Evolutionary conservation across 352 stramenopile species (phyloP).

Genomic region (Pythium rhizo-oryzae): DNA sequence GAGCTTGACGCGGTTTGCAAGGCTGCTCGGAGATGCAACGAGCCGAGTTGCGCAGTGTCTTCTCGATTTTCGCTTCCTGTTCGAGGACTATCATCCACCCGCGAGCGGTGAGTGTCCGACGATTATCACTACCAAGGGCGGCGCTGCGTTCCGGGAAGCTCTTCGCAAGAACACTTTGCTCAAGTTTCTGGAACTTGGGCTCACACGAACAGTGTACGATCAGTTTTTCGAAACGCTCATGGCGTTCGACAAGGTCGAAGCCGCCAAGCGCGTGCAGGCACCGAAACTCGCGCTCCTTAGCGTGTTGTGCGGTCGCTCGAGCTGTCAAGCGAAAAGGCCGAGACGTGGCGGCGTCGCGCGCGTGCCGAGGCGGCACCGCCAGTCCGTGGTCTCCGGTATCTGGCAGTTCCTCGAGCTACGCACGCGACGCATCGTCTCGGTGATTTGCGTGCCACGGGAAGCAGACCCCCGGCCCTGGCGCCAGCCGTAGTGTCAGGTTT

Average conservation of each 20-base stretch:
- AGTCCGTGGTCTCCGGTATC: not conserved
- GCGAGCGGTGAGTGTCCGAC: not conserved
- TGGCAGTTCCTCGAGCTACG: not conserved
- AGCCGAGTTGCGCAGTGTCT: not conserved
- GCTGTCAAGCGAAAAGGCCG: not conserved
- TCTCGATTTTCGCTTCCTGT: not conserved
- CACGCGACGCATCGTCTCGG: not conserved
- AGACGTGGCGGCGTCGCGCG: not conserved
- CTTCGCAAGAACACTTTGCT: not conserved
- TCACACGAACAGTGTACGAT: not conserved
- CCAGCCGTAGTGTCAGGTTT: too few relatives aligned
- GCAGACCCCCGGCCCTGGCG: too few relatives aligned
- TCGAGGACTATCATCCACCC: not conserved
- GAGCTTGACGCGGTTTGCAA: not conserved
- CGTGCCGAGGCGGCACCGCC: not conserved
- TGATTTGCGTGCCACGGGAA: not conserved
- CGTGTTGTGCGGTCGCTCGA: not conserved
- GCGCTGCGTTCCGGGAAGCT: not conserved
- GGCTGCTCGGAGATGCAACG: not conserved
- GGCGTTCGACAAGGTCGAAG: not conserved
- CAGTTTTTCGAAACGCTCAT: not conserved
- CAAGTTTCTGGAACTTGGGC: not conserved
- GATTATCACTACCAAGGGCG: not conserved
- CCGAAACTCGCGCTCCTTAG: not conserved
- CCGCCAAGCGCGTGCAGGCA: not conserved